A percentile compares a stretch with the other conserved stretches of the same genome.
Conservation (phyloP, 345 rosid species). For the Populus pruinosa region DNA sequence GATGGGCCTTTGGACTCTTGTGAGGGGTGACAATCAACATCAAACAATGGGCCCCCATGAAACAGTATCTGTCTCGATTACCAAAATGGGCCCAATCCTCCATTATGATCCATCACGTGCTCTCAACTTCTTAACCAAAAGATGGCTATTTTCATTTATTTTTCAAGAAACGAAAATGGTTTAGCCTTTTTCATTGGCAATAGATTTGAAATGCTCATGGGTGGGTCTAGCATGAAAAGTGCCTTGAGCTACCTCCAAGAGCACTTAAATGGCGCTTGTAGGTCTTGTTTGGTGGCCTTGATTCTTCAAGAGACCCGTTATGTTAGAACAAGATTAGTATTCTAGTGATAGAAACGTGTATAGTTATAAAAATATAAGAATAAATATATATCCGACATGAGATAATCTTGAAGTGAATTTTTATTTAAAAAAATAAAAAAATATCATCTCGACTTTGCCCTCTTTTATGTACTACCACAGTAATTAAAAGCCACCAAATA, state of each 20-base stretch:
- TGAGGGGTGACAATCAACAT: not conserved
- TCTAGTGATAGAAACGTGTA: too few species aligned
- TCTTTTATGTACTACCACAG: too few species aligned
- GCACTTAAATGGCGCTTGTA: not conserved
- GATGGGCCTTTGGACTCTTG: slow-evolving; percentile 3
- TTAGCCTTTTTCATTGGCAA: not conserved
- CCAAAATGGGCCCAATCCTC: slow-evolving; percentile 17
- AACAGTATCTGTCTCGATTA: not conserved
- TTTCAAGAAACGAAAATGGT: too few species aligned
- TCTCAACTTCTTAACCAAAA: not conserved
- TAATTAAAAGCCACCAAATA: too few species aligned
- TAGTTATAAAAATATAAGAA: too few species aligned
- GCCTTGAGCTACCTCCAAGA: not conserved
- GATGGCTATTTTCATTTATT: not conserved
- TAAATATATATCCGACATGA: too few species aligned
- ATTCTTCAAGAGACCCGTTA: too few species aligned
- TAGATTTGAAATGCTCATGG: not conserved
- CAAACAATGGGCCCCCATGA: slow-evolving; percentile 3
- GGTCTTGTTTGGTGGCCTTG: too few species aligned
- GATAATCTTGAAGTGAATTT: too few species aligned
- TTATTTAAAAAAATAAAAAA: too few species aligned
- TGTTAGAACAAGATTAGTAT: too few species aligned
- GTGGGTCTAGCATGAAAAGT: not conserved
- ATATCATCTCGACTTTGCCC: too few species aligned
- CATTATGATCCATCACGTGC: slow-evolving; percentile 10